Percentiles rank a stretch among this genome's conserved stretches.
Evolutionary conservation across 1,139 yeast genomes (phyloP).

Genomic region (Petasospora fabianii): DNA sequence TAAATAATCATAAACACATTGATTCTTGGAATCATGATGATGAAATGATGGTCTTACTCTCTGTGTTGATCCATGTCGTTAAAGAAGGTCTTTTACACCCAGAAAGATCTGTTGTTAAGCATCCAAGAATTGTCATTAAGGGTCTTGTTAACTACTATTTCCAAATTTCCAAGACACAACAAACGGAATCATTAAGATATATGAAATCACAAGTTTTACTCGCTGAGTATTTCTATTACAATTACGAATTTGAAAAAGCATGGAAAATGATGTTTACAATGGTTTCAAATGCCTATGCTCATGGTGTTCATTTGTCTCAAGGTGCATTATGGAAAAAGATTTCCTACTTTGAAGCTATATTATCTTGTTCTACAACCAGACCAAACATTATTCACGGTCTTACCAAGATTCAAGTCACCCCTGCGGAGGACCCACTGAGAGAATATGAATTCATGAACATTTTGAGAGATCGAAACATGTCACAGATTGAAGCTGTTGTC

Average conservation of each 20-base stretch:
- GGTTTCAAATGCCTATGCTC: conserved; percentile 21
- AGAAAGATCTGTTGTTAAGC: conserved; percentile 5
- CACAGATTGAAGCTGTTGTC: conserved; percentile 13
- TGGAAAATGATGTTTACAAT: conserved; percentile 23
- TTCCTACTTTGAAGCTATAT: conserved; percentile 17
- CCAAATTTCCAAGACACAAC: conserved; percentile 19
- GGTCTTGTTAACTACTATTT: conserved; percentile 14
- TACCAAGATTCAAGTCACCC: conserved; percentile 5
- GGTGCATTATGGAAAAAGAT: conserved; percentile 22
- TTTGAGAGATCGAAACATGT: conserved; percentile 17
- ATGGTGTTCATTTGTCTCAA: conserved; percentile 20
- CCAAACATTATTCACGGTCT: conserved; percentile 19
- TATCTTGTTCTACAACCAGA: conserved; percentile 17
- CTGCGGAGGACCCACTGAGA: conserved; percentile 11
- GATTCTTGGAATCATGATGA: conserved; percentile 19
- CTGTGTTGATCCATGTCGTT: conserved; percentile 20
- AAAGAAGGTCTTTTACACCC: conserved; percentile 12
- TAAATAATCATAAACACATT: conserved; percentile 10
- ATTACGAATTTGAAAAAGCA: conserved; percentile 16
- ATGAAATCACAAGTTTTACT: conserved; percentile 21
- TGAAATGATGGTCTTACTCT: conserved; percentile 17
- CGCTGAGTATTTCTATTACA: conserved; percentile 19
- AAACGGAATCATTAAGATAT: conserved; percentile 13
- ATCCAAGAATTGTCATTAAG: conserved; percentile 7
- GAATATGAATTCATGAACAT: conserved; percentile 19